Evolutionary conservation across 2,329 filamentous ascomycete species (phyloP), one percentile per base, ranked within the genome.

Genomic region (Microdochium trichocladiopsis): DNA sequence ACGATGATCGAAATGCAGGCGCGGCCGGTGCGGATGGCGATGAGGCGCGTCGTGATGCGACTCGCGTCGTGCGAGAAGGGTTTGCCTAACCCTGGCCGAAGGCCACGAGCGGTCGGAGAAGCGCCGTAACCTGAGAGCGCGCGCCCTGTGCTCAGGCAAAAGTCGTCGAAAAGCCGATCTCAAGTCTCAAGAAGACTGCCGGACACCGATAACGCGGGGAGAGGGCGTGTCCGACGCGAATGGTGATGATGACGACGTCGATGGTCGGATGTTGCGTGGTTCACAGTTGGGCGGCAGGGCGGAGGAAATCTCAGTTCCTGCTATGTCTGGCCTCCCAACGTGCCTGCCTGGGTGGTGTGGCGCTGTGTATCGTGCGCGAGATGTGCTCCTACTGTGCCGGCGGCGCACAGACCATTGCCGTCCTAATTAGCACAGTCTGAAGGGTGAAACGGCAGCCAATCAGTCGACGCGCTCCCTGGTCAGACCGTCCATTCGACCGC

Each of bases 231-330:
- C 69, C 70, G 77, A 76, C 75, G 74, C 78, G 79, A 73, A 73
- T 72, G 69, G 67, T 71, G 73, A 74, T 78, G 71, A 61, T 66
- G 72, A 71, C 73, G 69, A 71, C 69, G 69, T 68, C 41, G 41
- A 45, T 8, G 41, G 41, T 45, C 41, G 66, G 70, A 68, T 69
- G 64, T 72, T 65, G 66, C 63, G 66, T 69, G 67, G 65, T 64
- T 61, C 54, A 58, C 55, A 54, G 56, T 56, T 61, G 56, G 52
- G 52, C 57, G 58, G 56, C 41, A 21, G 41, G 41, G 41, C 18
- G 14, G 41, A 45, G 41, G 41, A 45, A 45, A 45, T 45, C 41
- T 45, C 41, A 45, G 41, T 21, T 45, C 41, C n/a, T 45, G 18
- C 41, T 45, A 45, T 45, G 36, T 45, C 14, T 18, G 18, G 41